Conservation (phyloP, 2,329 filamentous ascomycete species). For the Neofusicoccum sp. region DNA sequence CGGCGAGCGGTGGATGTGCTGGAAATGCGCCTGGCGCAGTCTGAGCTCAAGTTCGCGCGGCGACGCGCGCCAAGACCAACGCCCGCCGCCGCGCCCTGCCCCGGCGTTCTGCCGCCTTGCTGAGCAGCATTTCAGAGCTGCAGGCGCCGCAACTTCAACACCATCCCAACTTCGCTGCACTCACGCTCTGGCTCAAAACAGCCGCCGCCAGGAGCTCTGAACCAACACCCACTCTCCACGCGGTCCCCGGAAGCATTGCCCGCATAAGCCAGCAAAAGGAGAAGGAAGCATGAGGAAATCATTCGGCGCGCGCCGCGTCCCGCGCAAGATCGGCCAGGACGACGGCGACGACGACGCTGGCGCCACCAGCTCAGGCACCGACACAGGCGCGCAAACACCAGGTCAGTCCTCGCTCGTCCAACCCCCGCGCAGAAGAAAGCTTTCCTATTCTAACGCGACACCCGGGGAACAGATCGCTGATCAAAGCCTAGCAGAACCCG, state of each 20-base stretch:
- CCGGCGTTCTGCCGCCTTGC: neutral
- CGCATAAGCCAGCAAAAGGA: neutral
- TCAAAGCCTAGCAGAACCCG: slow-evolving; percentile 43
- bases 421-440: neutral
- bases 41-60: slow-evolving; percentile 15
- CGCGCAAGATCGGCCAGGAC: slow-evolving; percentile 73
- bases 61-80: slow-evolving; percentile 13
- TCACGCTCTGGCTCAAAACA: neutral
- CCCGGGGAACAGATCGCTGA: slow-evolving; percentile 40
- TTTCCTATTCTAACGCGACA: slow-evolving; percentile 16
- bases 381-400: slow-evolving; percentile 33
- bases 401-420: slow-evolving; percentile 38
- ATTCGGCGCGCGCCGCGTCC: slow-evolving; percentile 61
- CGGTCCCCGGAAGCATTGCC: neutral
- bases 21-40: neutral
- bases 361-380: slow-evolving; percentile 31
- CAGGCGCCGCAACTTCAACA: neutral
- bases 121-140: slow-evolving; percentile 2
- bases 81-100: slow-evolving; percentile 1
- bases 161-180: neutral
- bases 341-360: slow-evolving; percentile 43
- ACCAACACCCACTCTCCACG: neutral
- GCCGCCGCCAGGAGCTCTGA: neutral
- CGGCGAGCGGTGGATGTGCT: neutral
- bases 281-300: slow-evolving; percentile 58